Base-by-base conservation (phyloP, 176 grass and related monocot genomes). In the Cenchrus fungigraminus region DNA sequence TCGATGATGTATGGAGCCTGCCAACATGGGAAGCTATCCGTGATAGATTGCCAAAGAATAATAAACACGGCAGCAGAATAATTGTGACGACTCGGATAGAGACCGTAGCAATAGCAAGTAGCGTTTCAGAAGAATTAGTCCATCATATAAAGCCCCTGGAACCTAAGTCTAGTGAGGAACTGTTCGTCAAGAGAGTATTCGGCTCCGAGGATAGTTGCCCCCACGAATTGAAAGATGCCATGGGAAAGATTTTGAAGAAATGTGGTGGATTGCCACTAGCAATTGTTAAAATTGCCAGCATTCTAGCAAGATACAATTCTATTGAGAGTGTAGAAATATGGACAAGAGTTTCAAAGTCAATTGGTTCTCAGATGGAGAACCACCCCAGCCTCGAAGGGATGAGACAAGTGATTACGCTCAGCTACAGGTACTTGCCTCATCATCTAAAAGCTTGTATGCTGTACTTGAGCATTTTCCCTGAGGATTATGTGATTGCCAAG, bases 31-130 rank as follows among this genome's bases (percentile, higher is more conserved):
- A 78, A 2, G 20, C 46, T 6, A 80, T 67, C 3, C 49, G 6
- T 0, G n/a, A 0, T 0, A 13, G 1, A 1, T 55, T 80, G 17
- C 29, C 4, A 9, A 47, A 68, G 5, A 54, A 80, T 10, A 14
- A 55, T 2, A 25, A 25, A 25, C 14, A 10, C 2, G 46, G 15
- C 1, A 54, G 62, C 16, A 68, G 62, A 80, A 67, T 80, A 4
- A 68, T 80, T 7, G 78, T 80, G 28, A 80, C 78, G 9, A 80
- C 63, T 12, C 45, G 63, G 47, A 54, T 80, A 20, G 63, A 80
- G 9, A 54, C 3, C 1, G 47, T 80, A 2, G 78, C 78, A 9
- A n/a, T 40, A 40, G 62, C 63, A 53, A 54, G 63, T 28, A 80
- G 78, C 14, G 5, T 2, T n/a, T 0, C 29, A 0, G 19, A 2